Percentiles rank a stretch among this genome's conserved stretches.
Conservation (phyloP, 2,329 filamentous ascomycete genomes). For the Ambrosiella beaveri region DNA sequence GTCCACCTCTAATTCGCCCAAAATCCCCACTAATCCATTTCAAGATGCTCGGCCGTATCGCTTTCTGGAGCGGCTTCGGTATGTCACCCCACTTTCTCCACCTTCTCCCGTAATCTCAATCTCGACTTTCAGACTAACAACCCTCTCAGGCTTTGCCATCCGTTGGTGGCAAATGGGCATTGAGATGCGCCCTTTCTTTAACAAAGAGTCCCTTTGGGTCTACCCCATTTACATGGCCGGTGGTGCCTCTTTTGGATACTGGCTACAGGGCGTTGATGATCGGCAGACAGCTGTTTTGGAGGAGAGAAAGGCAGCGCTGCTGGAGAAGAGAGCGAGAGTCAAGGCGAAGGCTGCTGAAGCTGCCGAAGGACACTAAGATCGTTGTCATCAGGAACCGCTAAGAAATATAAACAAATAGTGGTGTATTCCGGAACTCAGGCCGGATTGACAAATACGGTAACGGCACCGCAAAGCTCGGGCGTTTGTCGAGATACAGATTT, state of each 20-base stretch:
- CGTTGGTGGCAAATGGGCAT: slow-evolving; percentile 95
- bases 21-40: slow-evolving; percentile 10
- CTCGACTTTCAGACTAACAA: not conserved
- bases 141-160: slow-evolving; percentile 63
- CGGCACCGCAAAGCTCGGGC: too few relatives aligned
- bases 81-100: slow-evolving; percentile 22
- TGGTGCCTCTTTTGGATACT: slow-evolving; percentile 90
- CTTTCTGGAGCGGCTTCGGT: slow-evolving; percentile 91
- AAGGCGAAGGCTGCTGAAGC: slow-evolving; percentile 24
- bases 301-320: slow-evolving; percentile 60
- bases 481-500: too few relatives aligned
- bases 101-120: not conserved
- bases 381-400: not conserved
- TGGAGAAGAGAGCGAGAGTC: slow-evolving; percentile 75
- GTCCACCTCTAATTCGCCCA: not conserved
- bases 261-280: slow-evolving; percentile 79
- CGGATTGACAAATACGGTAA: too few relatives aligned
- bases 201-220: slow-evolving; percentile 66
- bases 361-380: slow-evolving; percentile 4
- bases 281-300: slow-evolving; percentile 60
- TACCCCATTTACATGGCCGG: slow-evolving; percentile 79
- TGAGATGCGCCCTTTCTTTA: slow-evolving; percentile 92
- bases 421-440: too few relatives aligned
- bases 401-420: not conserved
- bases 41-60: slow-evolving; percentile 45